phyloP scores from a whole-genome alignment of 148 eudicot species.

The Vaccinium vitisidaea region DNA sequence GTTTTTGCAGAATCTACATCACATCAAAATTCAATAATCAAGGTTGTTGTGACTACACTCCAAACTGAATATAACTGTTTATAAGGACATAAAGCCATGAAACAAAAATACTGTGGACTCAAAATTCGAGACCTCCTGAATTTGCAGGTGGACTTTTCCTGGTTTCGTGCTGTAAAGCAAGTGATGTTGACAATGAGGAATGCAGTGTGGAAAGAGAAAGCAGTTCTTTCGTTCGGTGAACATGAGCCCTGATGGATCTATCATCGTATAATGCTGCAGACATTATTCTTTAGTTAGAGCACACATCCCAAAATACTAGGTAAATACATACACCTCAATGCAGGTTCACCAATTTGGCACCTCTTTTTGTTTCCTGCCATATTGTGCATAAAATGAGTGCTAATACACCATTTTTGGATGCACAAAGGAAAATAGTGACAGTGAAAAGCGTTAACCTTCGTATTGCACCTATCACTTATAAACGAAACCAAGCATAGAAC shows the following conservation, averaged over 20 bases:
- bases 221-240: slow-evolving; percentile 90
- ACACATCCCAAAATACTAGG: not conserved
- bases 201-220: slow-evolving; percentile 85
- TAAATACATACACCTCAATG: not conserved
- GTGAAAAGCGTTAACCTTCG: not conserved
- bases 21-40: slow-evolving; percentile 14
- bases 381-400: not conserved
- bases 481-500: slow-evolving; percentile 12
- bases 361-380: slow-evolving; percentile 10
- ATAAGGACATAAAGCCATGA: slow-evolving; percentile 10
- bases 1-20: slow-evolving; percentile 51
- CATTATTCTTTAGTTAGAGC: slow-evolving; percentile 21
- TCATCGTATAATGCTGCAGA: slow-evolving; percentile 90
- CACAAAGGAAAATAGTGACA: slow-evolving; percentile 4
- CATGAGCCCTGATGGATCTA: slow-evolving; percentile 94
- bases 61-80: not conserved
- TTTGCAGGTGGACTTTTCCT: slow-evolving; percentile 46
- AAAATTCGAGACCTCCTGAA: slow-evolving; percentile 55
- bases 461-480: slow-evolving; percentile 6
- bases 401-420: not conserved
- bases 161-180: slow-evolving; percentile 82
- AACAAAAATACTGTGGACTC: not conserved
- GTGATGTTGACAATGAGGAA: slow-evolving; percentile 84
- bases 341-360: slow-evolving; percentile 3
- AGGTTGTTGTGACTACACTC: not conserved